A percentile compares a stretch with the other conserved stretches of the same genome.
Conservation (phyloP, 345 rosid species). For the Streptanthus diversifolius region DNA sequence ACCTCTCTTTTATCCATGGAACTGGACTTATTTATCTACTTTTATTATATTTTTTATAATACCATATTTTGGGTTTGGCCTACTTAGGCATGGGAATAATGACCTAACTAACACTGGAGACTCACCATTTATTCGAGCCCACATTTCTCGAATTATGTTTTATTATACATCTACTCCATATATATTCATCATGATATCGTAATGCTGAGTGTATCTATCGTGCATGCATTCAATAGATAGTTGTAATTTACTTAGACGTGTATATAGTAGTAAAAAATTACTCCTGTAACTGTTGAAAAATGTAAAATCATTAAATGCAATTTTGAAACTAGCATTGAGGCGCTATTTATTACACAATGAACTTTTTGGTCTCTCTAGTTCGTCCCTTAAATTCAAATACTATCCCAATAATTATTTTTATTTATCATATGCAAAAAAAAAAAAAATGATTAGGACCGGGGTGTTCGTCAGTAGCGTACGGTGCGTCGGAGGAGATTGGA, state of each 20-base stretch:
- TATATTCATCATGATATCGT: background rate
- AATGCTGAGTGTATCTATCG: background rate
- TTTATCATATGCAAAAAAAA: background rate
- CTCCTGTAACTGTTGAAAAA: background rate
- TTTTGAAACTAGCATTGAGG: slow-evolving; percentile 2
- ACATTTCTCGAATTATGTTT: background rate
- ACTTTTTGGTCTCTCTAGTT: slow-evolving; percentile 19
- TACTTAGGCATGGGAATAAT: slow-evolving; percentile 34
- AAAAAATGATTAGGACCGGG: slow-evolving; percentile 65
- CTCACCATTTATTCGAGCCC: slow-evolving; percentile 23
- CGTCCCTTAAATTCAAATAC: background rate
- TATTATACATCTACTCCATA: background rate
- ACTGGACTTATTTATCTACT: background rate
- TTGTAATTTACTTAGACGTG: background rate
- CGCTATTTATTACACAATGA: slow-evolving; percentile 31
- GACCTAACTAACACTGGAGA: slow-evolving; percentile 42
- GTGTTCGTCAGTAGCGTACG: slow-evolving; percentile 97
- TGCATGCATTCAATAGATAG: slow-evolving; percentile 25
- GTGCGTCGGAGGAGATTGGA: slow-evolving; percentile 98
- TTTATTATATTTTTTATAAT: background rate
- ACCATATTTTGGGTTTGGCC: slow-evolving; percentile 26
- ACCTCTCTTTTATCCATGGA: background rate
- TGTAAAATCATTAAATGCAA: slow-evolving; percentile 28
- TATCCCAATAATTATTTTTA: background rate
- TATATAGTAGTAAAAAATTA: background rate